Evolutionary conservation across 352 stramenopile species (phyloP), one percentile per base, ranked within the genome.

Genomic region (Phytophthora niederhauseri): DNA sequence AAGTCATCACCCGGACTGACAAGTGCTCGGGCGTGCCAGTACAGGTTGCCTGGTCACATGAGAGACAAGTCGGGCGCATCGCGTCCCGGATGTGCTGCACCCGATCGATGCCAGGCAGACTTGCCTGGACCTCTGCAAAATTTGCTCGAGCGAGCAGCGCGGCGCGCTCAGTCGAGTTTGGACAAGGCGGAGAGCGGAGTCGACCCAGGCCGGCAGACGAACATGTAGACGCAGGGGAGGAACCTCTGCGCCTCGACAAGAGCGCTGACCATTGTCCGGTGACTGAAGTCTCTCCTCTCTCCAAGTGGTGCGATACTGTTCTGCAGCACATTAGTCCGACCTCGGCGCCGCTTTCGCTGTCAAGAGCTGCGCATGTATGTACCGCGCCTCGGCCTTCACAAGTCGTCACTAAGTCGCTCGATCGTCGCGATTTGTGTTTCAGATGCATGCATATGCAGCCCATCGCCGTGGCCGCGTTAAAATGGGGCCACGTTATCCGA

Each of bases 31-130:
- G 28, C 30, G 41, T 26, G 9, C 14, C 58, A 31, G 43, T 50
- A 22, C n/a, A 61, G 24, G 28, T 38, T 36, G 63, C 56, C 63
- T 70, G 63, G 63, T 70, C 63, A 65, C 63, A 70, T 70, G 63
- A 50, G 55, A 70, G 63, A 70, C 63, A 70, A 57, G 28, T 41
- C 30, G n/a, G 57, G 46, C 54, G 30, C 61, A 57, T 68, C 54
- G 34, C 49, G 46, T 52, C 36, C 36, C 28, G 54, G 63, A 70
- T 70, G 46, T 57, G 63, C 55, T 53, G 62, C 55, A 30, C 48
- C 34, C 5, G 28, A 6, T 31, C 24, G 24, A 48, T 64, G 63
- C 55, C 38, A 34, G 52, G 15, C 43, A 52, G 56, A 70, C 55
- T 65, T 70, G 63, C 63, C 63, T 56, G 48, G 63, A 65, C 62